A percentile compares a stretch with the other conserved stretches of the same genome.
Conservation (phyloP, 352 stramenopile genomes). For the Phytophthora brassicae region DNA sequence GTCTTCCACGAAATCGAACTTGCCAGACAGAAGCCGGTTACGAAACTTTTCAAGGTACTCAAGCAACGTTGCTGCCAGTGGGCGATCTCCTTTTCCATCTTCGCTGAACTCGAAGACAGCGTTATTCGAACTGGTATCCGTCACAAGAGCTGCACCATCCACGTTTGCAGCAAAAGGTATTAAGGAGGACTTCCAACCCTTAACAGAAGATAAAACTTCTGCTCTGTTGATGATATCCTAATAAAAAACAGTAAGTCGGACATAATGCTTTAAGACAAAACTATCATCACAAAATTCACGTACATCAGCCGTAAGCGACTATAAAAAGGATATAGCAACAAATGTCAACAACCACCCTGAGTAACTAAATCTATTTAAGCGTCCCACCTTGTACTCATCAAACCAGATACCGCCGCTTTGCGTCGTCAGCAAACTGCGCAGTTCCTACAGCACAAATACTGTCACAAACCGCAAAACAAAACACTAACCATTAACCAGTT, state of each 20-base stretch:
- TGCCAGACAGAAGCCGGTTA: constrained; percentile 77
- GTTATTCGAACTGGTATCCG: constrained; percentile 49
- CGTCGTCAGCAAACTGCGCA: constrained; percentile 67
- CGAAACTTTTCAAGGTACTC: constrained; percentile 80
- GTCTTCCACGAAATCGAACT: constrained; percentile 84
- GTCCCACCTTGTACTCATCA: constrained; percentile 70
- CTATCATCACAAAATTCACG: background rate
- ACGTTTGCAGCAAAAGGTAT: constrained; percentile 75
- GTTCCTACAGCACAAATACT: constrained; percentile 29
- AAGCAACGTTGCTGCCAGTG: constrained; percentile 56
- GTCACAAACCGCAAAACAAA: background rate
- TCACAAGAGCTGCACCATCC: constrained; percentile 67
- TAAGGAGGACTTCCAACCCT: constrained; percentile 59
- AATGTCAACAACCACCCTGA: constrained; percentile 1
- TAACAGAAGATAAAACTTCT: constrained; percentile 47
- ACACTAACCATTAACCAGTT: background rate
- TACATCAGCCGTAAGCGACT: constrained; percentile 68
- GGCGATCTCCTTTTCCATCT: constrained; percentile 49
- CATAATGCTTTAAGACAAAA: background rate
- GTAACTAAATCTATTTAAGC: too few species aligned
- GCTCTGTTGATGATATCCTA: constrained; percentile 63
- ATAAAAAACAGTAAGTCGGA: background rate
- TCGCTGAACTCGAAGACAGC: constrained; percentile 73
- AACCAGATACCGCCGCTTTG: constrained; percentile 86
- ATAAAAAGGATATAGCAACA: constrained; percentile 5